Base-by-base conservation (phyloP, 2,329 filamentous ascomycete genomes). In the Fusarium duplospermum region DNA sequence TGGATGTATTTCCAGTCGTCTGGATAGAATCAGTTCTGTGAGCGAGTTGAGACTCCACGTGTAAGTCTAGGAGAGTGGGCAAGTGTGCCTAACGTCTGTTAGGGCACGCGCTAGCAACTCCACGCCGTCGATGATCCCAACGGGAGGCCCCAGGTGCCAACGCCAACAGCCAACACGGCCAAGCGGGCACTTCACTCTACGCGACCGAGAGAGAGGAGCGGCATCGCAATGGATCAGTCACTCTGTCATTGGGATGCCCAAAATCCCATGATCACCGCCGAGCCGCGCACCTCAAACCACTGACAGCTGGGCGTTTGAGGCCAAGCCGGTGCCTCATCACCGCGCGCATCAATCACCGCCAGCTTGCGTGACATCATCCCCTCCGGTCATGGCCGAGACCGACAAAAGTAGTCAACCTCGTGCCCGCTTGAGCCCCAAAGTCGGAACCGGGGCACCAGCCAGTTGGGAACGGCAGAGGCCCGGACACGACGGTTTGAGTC, bases 311-410 rank as follows among this genome's bases (percentile, higher is more conserved):
- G 50, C 54, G 29, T 58, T 47, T 74, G 56, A 20, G 36, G 62
- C 56, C 59, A 56, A 69, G 60, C 18, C 47, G 27, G 47, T 29
- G 27, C 47, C 18, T 52, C 47, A 52, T 52, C 27, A 52, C 27
- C 18, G 24, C 52, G 50, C 50, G 62, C 59, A 75, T 72, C 69
- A 70, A 72, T 72, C 69, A 70, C 72, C 72, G 69, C 69, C 64
- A 47, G 64, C 40, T 69, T 74, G 64, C 58, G 65, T 74, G 72
- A 74, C 72, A 74, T 74, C 72, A 74, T 70, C 20, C 14, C 50
- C 35, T 38, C 59, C 72, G 72, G 72, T 52, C 64, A 54, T 56
- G 42, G 57, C 64, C 38, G 59, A 70, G 69, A 65, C 72, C 72
- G 72, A 74, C 27, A 64, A 31, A 52, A 50, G 16, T 42, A 57